These are phyloP conservation scores for Pseudoturritis turrita DNA, from an alignment of 345 rosid genomes.

Conservation along the genomic window DNA sequence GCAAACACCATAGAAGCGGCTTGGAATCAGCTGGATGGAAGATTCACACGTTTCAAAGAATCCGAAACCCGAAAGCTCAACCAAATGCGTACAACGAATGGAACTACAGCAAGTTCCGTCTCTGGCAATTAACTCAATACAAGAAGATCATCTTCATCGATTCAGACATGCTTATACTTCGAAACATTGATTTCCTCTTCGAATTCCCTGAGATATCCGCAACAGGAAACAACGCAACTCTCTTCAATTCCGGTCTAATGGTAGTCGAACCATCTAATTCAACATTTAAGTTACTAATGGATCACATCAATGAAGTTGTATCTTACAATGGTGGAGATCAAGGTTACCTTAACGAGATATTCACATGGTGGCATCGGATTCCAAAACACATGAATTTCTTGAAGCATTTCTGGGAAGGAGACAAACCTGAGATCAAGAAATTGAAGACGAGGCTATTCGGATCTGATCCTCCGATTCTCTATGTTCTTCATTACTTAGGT, in stretches of 20 bases:
- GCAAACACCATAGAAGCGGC: slow-evolving; percentile 63
- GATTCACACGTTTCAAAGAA: slow-evolving; percentile 65
- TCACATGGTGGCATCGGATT: slow-evolving; percentile 99
- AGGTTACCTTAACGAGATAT: slow-evolving; percentile 82
- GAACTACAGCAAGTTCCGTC: slow-evolving; percentile 92
- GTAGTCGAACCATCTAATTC: slow-evolving; percentile 79
- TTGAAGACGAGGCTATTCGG: slow-evolving; percentile 67
- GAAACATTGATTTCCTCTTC: slow-evolving; percentile 82
- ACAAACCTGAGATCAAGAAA: slow-evolving; percentile 63
- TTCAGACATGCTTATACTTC: slow-evolving; percentile 78
- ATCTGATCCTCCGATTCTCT: slow-evolving; percentile 76
- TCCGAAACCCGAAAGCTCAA: slow-evolving; percentile 78
- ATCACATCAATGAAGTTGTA: slow-evolving; percentile 70
- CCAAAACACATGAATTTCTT: slow-evolving; percentile 89
- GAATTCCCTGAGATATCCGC: slow-evolving; percentile 90
- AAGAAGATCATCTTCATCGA: slow-evolving; percentile 88
- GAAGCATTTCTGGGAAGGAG: slow-evolving; percentile 97
- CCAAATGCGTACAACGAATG: slow-evolving; percentile 79
- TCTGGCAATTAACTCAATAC: slow-evolving; percentile 84
- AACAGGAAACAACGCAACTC: slow-evolving; percentile 66
- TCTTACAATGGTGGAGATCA: slow-evolving; percentile 96
- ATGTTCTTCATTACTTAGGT: slow-evolving; percentile 82
- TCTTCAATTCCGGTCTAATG: slow-evolving; percentile 90
- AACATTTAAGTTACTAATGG: slow-evolving; percentile 80
- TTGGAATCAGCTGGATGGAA: slow-evolving; percentile 89